These are phyloP conservation scores for Podila epicladia DNA, from an alignment of 192 early-diverging fungal species.

Conservation along the genomic window DNA sequence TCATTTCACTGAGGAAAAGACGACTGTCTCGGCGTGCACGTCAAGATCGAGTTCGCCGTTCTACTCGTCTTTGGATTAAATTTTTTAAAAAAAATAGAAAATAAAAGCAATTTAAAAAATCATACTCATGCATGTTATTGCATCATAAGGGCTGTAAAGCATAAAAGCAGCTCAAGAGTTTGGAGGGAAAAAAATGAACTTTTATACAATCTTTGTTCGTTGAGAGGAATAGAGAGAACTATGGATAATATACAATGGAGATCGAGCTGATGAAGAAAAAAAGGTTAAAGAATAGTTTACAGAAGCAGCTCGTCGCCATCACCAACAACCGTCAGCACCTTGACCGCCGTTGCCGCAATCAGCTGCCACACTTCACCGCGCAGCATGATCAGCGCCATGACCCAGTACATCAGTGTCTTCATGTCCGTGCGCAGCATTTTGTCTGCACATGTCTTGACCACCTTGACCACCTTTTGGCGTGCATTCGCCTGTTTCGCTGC, in stretches of 20 bases:
- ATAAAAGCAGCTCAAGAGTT: too few relatives aligned
- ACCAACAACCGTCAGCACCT: conserved; percentile 45
- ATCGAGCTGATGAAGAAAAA: background rate
- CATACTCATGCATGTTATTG: too few relatives aligned
- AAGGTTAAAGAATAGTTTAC: background rate
- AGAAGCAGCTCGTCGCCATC: conserved; percentile 39
- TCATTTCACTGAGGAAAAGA: background rate
- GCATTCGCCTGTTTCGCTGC: conserved; percentile 17
- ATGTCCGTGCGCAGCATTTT: conserved; percentile 41
- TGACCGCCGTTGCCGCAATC: conserved; percentile 42
- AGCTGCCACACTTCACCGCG: conserved; percentile 47
- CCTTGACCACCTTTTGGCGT: conserved; percentile 37
- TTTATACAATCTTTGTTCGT: too few relatives aligned
- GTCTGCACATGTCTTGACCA: conserved; percentile 46
- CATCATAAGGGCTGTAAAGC: too few relatives aligned
- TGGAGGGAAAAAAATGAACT: too few relatives aligned
- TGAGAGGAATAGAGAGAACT: background rate
- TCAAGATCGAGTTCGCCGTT: background rate
- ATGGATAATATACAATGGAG: background rate
- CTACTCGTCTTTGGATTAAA: background rate
- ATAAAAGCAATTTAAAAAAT: background rate
- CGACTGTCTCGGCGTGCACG: background rate
- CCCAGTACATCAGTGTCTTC: conserved; percentile 49
- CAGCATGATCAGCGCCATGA: conserved; percentile 51
- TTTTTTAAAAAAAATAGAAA: background rate